Percentiles rank a stretch among this genome's conserved stretches.
Conservation (phyloP, 2,329 filamentous ascomycete species). For the Corynespora cassiicola region DNA sequence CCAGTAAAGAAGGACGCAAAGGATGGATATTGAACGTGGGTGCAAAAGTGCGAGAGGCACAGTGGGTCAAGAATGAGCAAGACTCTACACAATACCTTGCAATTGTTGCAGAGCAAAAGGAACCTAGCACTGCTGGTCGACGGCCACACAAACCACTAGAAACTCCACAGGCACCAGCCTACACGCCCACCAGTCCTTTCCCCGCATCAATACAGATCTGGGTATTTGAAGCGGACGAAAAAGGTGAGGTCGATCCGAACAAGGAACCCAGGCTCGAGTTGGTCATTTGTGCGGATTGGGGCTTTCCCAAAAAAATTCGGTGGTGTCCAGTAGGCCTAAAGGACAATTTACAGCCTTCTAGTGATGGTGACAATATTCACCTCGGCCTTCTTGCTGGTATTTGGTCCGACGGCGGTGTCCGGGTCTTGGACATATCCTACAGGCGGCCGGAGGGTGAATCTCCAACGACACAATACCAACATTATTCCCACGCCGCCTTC, state of each 20-base stretch:
- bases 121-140: conserved; percentile 6
- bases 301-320: conserved; percentile 59
- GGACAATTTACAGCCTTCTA: conserved; percentile 23
- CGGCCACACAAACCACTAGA: conserved; percentile 38
- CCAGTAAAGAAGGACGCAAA: conserved; percentile 32
- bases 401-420: conserved; percentile 64
- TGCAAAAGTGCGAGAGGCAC: conserved; percentile 57
- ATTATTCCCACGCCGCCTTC: conserved; percentile 57
- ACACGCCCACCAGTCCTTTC: conserved; percentile 56
- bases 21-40: conserved; percentile 66
- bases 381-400: conserved; percentile 64
- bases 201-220: conserved; percentile 65
- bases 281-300: conserved; percentile 65
- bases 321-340: conserved; percentile 61
- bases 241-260: conserved; percentile 51
- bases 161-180: conserved; percentile 53
- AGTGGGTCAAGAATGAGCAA: conserved; percentile 51
- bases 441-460: conserved; percentile 12
- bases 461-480: conserved; percentile 39
- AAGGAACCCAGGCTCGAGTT: conserved; percentile 54
- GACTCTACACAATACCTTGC: conserved; percentile 64
- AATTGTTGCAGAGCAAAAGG: conserved; percentile 47
- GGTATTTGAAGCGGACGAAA: conserved; percentile 55
- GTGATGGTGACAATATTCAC: conserved; percentile 34
- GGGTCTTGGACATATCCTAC: conserved; percentile 59